Base-by-base conservation (phyloP, 176 grass and related monocot genomes). In the Ensete glaucum region DNA sequence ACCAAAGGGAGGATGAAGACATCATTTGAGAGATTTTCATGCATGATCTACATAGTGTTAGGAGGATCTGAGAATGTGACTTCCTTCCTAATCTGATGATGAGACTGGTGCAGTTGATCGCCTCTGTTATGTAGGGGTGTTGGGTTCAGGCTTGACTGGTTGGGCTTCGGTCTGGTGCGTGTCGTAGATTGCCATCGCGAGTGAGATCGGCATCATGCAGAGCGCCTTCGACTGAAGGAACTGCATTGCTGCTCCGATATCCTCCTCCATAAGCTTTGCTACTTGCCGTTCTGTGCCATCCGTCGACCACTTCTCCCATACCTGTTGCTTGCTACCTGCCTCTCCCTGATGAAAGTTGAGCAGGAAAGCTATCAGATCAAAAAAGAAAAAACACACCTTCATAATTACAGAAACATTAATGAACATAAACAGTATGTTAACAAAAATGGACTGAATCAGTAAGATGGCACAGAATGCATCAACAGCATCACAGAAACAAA, bases 281-380 rank as follows among this genome's bases (percentile, higher is more conserved):
- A 95, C 91, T 73, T 99, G 96, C 78, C 80, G 88, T 73, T 99
- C 96, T 13, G 96, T 99, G 77, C 91, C 96, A 77, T 99, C 96
- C 11, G 96, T 99, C 75, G 91, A 94, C 96, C 88, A 99, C 75
- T 99, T 99, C 73, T 95, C 96, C 91, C 96, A 99, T 73, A 99
- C 78, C 80, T 99, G 96, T 51, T 94, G 90, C 72, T 89, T 85
- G 65, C 82, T 77, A 53, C 88, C 91, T 78, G 88, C 78, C 78
- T 91, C 96, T 71, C 88, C 96, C 96, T 99, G 78, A 76, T 53
- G 76, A 89, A 79, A 82, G 81, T 73, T 81, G 78, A 80, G 56
- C 25, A 74, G 60, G 70, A 34, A 13, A 11, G 73, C 68, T 85
- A 63, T 66, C 78, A 50, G 87, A 87, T 75, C 75, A 84, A n/a